phyloP scores from a whole-genome alignment of 2,329 filamentous ascomycete species.

The Alternaria brassicicola region DNA sequence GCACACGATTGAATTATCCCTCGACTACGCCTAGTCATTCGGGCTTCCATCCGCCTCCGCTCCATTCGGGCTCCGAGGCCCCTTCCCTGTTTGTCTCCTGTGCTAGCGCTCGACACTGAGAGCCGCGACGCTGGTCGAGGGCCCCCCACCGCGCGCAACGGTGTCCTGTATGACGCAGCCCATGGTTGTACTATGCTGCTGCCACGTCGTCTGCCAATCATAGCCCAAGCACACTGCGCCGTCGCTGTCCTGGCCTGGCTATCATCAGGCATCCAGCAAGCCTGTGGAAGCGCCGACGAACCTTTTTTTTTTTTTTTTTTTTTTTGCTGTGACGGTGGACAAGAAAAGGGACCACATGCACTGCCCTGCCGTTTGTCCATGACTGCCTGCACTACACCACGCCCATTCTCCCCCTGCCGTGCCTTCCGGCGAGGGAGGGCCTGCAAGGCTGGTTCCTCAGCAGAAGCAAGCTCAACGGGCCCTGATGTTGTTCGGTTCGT shows the following conservation, averaged over 20 bases:
- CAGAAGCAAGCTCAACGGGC: constrained; percentile 2
- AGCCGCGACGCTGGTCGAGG: constrained; percentile 15
- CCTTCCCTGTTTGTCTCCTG: constrained; percentile 17
- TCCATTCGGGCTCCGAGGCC: constrained; percentile 11
- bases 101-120: constrained; percentile 8
- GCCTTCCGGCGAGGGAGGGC: constrained; percentile 16
- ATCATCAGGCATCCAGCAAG: neutral
- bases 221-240: neutral
- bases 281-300: neutral
- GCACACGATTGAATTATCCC: constrained; percentile 7
- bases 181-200: neutral
- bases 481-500: constrained; percentile 10
- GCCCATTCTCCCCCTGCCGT: constrained; percentile 16
- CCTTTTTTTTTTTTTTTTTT: too few relatives aligned
- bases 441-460: constrained; percentile 13
- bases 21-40: constrained; percentile 13
- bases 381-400: neutral
- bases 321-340: neutral
- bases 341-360: neutral
- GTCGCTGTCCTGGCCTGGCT: neutral
- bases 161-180: constrained; percentile 16
- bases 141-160: constrained; percentile 13
- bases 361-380: neutral
- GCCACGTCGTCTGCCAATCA: constrained; percentile 9
- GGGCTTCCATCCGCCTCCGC: constrained; percentile 9